phyloP scores from a whole-genome alignment of 192 early-diverging fungal species.

The Coemansia sp. region DNA sequence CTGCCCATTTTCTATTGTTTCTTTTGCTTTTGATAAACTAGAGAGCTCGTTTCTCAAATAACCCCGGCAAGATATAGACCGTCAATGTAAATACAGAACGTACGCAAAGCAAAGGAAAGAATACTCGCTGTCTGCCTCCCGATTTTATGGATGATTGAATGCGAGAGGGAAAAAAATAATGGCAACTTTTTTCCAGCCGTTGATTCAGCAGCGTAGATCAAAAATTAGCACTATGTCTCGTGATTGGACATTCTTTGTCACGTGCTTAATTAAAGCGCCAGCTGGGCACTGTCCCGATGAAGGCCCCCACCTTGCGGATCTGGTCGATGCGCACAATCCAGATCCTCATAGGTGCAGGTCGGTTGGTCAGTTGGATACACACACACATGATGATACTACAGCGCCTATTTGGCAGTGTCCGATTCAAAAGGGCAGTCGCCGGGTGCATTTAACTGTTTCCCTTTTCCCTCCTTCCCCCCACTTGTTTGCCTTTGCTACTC shows the following conservation, averaged over 20 bases:
- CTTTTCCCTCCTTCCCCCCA: too few relatives aligned
- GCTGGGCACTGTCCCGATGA: not conserved
- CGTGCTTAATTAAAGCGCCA: not conserved
- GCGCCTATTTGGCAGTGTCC: too few relatives aligned
- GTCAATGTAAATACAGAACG: not conserved
- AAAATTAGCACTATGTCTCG: not conserved
- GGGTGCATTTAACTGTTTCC: too few relatives aligned
- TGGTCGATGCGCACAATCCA: not conserved
- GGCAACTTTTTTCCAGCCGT: not conserved
- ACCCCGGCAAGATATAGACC: too few relatives aligned
- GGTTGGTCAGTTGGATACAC: too few relatives aligned
- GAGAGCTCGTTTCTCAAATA: too few relatives aligned
- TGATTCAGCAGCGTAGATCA: not conserved
- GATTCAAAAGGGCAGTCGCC: too few relatives aligned
- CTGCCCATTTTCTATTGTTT: conserved; percentile 27
- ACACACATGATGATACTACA: too few relatives aligned
- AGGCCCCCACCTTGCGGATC: too few relatives aligned
- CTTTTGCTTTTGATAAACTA: too few relatives aligned
- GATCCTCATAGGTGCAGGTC: too few relatives aligned
- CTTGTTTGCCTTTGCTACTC: too few relatives aligned
- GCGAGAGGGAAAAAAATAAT: conserved; percentile 11
- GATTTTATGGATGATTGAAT: not conserved
- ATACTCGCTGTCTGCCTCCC: not conserved
- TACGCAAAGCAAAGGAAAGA: not conserved
- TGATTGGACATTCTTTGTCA: conserved; percentile 3